Evolutionary conservation across 441 rosid genomes (phyloP).

Genomic region (Erodium texanum): DNA sequence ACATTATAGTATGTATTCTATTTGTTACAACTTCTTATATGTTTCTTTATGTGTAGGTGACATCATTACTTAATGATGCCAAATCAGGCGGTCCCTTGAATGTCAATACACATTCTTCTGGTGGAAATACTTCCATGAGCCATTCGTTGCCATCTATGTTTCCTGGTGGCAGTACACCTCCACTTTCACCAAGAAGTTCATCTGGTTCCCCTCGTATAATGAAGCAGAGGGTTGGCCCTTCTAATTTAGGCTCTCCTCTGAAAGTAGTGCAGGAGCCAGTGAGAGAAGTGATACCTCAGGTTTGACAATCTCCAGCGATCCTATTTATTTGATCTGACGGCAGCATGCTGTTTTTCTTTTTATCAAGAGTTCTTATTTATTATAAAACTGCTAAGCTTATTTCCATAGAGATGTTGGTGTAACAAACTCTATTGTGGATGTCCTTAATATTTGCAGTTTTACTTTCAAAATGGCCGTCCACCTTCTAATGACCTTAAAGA

Average conservation of each 20-base stretch:
- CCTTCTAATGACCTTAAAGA: conserved; percentile 78
- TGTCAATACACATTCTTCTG: conserved; percentile 46
- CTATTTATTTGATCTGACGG: background rate
- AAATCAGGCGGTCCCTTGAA: conserved; percentile 64
- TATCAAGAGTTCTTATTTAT: background rate
- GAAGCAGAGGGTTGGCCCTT: conserved; percentile 66
- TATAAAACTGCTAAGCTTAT: background rate
- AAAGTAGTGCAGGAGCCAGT: conserved; percentile 74
- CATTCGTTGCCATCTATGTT: conserved; percentile 86
- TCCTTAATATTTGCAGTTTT: conserved; percentile 51
- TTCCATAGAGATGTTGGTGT: conserved; percentile 4
- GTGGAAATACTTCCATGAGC: conserved; percentile 36
- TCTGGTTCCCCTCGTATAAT: conserved; percentile 80
- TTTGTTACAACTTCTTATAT: conserved; percentile 7
- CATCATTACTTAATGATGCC: conserved; percentile 67
- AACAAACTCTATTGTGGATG: conserved; percentile 14
- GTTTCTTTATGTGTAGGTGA: conserved; percentile 37
- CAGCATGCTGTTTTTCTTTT: conserved; percentile 2
- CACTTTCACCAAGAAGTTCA: conserved; percentile 87
- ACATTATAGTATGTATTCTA: conserved; percentile 5
- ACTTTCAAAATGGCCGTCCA: conserved; percentile 86
- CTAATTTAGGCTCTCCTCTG: conserved; percentile 75
- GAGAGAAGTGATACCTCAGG: conserved; percentile 91
- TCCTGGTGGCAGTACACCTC: conserved; percentile 91
- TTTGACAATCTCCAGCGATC: conserved; percentile 20